A percentile compares a stretch with the other conserved stretches of the same genome.
Conservation (phyloP, 371 early-diverging fungal genomes). For the Zychaea mexicana region DNA sequence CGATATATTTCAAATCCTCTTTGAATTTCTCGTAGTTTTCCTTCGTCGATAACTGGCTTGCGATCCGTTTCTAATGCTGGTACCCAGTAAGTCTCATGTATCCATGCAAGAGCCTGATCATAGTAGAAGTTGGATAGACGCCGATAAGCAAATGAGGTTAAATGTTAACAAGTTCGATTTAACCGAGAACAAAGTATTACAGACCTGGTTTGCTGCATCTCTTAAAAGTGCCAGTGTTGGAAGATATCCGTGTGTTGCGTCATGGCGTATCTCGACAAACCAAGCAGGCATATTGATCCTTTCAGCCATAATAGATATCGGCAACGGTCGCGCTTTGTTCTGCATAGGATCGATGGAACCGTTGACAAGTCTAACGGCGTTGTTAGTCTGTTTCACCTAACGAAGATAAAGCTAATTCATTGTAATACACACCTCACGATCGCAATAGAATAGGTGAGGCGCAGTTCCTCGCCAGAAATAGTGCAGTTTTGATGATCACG, state of each 20-base stretch:
- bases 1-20: conserved; percentile 5
- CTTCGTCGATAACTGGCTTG: background rate
- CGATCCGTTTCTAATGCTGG: conserved; percentile 24
- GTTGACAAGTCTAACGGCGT: conserved; percentile 61
- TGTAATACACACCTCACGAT: conserved; percentile 39
- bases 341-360: conserved; percentile 68
- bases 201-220: conserved; percentile 50
- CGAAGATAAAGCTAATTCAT: background rate
- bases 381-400: too few relatives aligned
- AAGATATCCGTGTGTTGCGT: conserved; percentile 65
- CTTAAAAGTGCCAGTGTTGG: conserved; percentile 62
- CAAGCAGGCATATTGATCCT: conserved; percentile 60
- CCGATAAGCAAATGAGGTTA: too few relatives aligned
- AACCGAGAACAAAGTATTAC: too few relatives aligned
- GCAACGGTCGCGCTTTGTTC: conserved; percentile 48
- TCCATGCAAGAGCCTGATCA: conserved; percentile 50
- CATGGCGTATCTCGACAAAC: conserved; percentile 74
- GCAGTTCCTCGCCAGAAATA: conserved; percentile 55
- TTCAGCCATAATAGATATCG: conserved; percentile 57
- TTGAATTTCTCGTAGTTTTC: conserved; percentile 7
- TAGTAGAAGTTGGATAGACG: background rate
- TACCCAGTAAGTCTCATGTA: conserved; percentile 51
- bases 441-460: conserved; percentile 60
- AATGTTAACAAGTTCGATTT: too few relatives aligned
- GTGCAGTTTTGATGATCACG: conserved; percentile 44